Evolutionary conservation across 2,329 filamentous ascomycete species (phyloP), one percentile per base, ranked within the genome.

Genomic region (Trichoderma koningii): DNA sequence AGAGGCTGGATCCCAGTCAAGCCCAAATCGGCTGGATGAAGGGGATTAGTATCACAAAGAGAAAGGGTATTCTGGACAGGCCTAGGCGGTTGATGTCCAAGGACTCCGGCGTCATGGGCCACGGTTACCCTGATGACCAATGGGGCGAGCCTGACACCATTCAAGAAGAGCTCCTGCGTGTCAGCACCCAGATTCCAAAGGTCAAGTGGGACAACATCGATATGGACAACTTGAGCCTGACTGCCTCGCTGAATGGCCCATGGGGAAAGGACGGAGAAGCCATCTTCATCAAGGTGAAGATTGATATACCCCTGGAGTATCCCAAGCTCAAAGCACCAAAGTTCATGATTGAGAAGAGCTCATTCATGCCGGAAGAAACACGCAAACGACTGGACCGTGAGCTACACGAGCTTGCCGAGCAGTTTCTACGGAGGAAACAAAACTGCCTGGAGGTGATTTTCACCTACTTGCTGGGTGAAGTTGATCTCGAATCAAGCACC

Each of bases 21-120:
- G 81, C 83, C 23, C 86, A 89, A 68, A 86, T 89, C 63, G 85
- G 84, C 15, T 89, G 87, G 87, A 89, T 89, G 84, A 88, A 86
- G 71, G 87, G 87, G 5, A 87, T 89, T 66, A 87, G 83, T 38
- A 86, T 88, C 79, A 86, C 81, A 55, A 86, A 83, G 73, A 78
- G 81, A 63, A 85, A 83, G 68, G 73, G 78, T 1, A 78, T 78
- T 1, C 71, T 76, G 14, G 79, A 80, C 47, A 70, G 68, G 10
- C 68, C 71, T 10, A 75, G 74, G 73, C 78, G 84, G 74, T 74
- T 83, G 72, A 75, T 81, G 71, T 79, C 85, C 68, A 77, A 85
- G 77, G 80, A 84, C 74, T 78, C 85, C 68, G 76, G 76, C 7
- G 77, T 85, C 66, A 82, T 85, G 64, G 79, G 81, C 23, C 81